Evolutionary conservation across 2,329 filamentous ascomycete species (phyloP).

Genomic region (Talaromyces rugulosus): DNA sequence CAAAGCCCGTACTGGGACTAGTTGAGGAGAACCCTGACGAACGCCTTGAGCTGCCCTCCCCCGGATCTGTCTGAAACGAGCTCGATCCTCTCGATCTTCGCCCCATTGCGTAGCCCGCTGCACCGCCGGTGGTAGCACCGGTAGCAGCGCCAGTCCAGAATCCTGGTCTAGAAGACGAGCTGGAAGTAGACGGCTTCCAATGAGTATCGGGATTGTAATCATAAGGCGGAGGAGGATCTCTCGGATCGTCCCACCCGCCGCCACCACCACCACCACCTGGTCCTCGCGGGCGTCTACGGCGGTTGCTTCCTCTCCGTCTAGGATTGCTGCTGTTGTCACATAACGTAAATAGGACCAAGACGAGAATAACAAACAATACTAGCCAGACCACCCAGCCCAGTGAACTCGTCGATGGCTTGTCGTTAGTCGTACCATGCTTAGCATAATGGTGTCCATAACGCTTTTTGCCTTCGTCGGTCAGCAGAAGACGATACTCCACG

Average conservation of each 20-base stretch:
- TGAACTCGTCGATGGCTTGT: not conserved
- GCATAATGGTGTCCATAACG: slow-evolving; percentile 54
- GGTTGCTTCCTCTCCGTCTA: slow-evolving; percentile 19
- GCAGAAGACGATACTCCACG: slow-evolving; percentile 76
- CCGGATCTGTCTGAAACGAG: slow-evolving; percentile 18
- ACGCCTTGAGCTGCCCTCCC: slow-evolving; percentile 31
- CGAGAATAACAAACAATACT: slow-evolving; percentile 27
- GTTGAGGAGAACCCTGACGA: slow-evolving; percentile 30
- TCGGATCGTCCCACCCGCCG: slow-evolving; percentile 32
- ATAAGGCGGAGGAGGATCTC: slow-evolving; percentile 40
- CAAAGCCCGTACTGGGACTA: slow-evolving; percentile 41
- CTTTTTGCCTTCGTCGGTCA: slow-evolving; percentile 72
- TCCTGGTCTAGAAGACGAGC: slow-evolving; percentile 31
- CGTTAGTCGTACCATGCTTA: slow-evolving; percentile 8
- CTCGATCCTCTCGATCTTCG: slow-evolving; percentile 1
- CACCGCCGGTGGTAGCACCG: slow-evolving; percentile 40
- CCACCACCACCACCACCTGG: slow-evolving; percentile 31
- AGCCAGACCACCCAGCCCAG: not conserved
- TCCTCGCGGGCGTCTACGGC: slow-evolving; percentile 22
- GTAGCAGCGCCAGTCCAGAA: slow-evolving; percentile 45
- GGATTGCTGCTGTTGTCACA: slow-evolving; percentile 19
- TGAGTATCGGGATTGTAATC: slow-evolving; percentile 23
- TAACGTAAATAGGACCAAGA: slow-evolving; percentile 19
- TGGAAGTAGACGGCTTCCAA: slow-evolving; percentile 13
- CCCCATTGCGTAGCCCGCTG: slow-evolving; percentile 13